phyloP scores from a whole-genome alignment of 2,329 filamentous ascomycete species.

The Cercospora sojina region DNA sequence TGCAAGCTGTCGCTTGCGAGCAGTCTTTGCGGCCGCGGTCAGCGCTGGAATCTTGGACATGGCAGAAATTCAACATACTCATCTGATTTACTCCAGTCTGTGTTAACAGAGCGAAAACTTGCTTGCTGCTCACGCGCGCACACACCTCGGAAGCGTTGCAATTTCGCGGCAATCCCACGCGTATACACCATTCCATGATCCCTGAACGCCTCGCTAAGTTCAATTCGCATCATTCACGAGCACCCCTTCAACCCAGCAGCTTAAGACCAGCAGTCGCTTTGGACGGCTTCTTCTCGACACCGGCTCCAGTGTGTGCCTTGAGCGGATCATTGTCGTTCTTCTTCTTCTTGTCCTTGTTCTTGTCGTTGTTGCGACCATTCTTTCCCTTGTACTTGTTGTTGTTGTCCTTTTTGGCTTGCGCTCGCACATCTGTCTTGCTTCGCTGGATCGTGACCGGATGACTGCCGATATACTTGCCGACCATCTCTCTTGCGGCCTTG shows the following conservation, averaged over 20 bases:
- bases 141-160: not conserved
- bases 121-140: not conserved
- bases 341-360: conserved; percentile 45
- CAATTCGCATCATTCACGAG: too few species aligned
- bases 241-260: conserved; percentile 30
- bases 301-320: conserved; percentile 38
- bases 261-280: conserved; percentile 31
- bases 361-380: conserved; percentile 55
- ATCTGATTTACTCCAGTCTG: conserved; percentile 8
- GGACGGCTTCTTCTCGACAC: conserved; percentile 35
- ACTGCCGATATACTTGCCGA: conserved; percentile 98
- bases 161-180: not conserved
- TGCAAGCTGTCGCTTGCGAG: not conserved
- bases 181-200: not conserved
- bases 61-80: conserved; percentile 8
- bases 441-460: conserved; percentile 78
- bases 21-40: not conserved
- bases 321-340: conserved; percentile 39
- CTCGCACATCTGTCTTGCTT: conserved; percentile 87
- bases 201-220: conserved; percentile 19
- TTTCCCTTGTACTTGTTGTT: conserved; percentile 38
- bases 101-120: not conserved
- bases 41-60: not conserved
- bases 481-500: conserved; percentile 94
- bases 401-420: conserved; percentile 58